These are phyloP conservation scores for Euphorbia schlechtendalii DNA, from an alignment of 441 rosid genomes.

Conservation along the genomic window DNA sequence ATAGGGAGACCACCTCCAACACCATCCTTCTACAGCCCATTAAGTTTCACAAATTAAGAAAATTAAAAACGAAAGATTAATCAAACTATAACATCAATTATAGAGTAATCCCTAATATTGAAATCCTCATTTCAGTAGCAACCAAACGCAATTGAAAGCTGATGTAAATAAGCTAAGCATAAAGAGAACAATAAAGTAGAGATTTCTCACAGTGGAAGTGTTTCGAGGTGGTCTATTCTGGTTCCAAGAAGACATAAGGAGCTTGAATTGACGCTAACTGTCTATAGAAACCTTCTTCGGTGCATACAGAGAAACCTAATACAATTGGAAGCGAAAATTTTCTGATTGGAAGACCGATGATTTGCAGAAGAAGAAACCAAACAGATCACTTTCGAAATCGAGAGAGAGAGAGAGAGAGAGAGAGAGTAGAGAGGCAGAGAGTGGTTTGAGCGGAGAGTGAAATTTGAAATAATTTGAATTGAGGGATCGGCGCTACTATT, in stretches of 20 bases:
- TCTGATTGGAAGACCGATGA: neutral
- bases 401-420: neutral
- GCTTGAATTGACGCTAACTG: neutral
- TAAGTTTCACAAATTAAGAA: neutral
- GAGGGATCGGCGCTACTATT: constrained; percentile 15
- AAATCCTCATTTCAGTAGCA: neutral
- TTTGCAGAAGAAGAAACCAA: neutral
- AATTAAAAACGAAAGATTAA: neutral
- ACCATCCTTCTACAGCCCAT: constrained; percentile 50
- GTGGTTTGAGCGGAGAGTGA: constrained; percentile 24
- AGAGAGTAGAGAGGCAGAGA: too few relatives aligned
- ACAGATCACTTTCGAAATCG: constrained; percentile 10
- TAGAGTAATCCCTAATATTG: neutral
- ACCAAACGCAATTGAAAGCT: neutral
- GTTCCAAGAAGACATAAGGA: constrained; percentile 51
- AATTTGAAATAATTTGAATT: constrained; percentile 54
- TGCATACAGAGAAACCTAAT: neutral
- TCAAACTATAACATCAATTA: neutral
- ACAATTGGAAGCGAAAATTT: constrained; percentile 11
- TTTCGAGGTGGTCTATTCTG: constrained; percentile 87
- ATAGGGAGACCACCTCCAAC: constrained; percentile 32
- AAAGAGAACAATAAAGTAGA: neutral
- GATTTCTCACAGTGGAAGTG: constrained; percentile 42
- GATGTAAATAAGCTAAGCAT: neutral
- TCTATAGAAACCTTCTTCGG: neutral